These are phyloP conservation scores for Rhizophagus clarus DNA, from an alignment of 192 early-diverging fungal genomes.

Conservation along the genomic window DNA sequence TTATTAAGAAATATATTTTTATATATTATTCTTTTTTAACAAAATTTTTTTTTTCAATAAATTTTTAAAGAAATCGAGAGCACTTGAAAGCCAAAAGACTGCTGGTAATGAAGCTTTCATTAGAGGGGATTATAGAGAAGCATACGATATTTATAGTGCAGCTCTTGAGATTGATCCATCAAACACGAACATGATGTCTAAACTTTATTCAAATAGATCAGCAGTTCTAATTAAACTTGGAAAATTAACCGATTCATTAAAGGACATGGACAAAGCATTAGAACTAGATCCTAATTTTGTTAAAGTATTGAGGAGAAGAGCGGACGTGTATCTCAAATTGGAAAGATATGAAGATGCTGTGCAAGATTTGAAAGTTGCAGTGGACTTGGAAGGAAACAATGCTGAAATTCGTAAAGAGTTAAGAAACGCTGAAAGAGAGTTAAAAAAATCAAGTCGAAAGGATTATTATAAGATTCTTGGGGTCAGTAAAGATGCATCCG, in stretches of 20 bases:
- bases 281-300: constrained; percentile 62
- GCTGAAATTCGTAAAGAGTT: constrained; percentile 43
- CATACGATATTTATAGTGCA: constrained; percentile 68
- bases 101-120: constrained; percentile 79
- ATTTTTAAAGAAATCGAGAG: constrained; percentile 55
- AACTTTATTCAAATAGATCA: constrained; percentile 78
- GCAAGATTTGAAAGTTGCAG: constrained; percentile 70
- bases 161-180: constrained; percentile 68
- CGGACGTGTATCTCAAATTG: constrained; percentile 71
- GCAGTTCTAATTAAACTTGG: constrained; percentile 66
- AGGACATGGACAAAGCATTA: constrained; percentile 69
- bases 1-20: not conserved
- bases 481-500: constrained; percentile 69
- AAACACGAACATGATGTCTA: constrained; percentile 63
- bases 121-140: constrained; percentile 53
- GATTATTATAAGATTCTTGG: constrained; percentile 97
- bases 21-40: not conserved
- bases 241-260: constrained; percentile 56
- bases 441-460: constrained; percentile 81
- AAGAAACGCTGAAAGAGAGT: constrained; percentile 62
- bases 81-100: constrained; percentile 65
- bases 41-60: not conserved
- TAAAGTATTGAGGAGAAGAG: constrained; percentile 78
- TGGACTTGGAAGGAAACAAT: constrained; percentile 64
- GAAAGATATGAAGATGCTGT: constrained; percentile 79